Percentiles rank a stretch among this genome's conserved stretches.
phyloP scores from a whole-genome alignment of 768 basidiomycete genomes.

The Omphalotus guepiniiformis region DNA sequence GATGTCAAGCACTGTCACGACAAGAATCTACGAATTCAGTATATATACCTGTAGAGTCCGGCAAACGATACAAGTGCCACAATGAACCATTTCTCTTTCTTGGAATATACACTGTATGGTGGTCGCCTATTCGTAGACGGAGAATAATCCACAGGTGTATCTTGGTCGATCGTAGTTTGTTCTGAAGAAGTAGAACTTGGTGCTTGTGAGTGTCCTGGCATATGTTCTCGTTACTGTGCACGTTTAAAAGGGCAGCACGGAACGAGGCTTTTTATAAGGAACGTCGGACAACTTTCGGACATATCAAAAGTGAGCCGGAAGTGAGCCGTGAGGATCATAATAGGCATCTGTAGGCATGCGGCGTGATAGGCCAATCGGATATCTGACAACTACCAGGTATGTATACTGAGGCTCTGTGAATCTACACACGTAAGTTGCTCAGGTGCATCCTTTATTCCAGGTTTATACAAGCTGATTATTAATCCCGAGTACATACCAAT shows the following conservation, averaged over 20 bases:
- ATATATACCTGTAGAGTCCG: constrained; percentile 57
- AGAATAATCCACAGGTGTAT: too few relatives aligned
- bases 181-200: too few relatives aligned
- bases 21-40: neutral
- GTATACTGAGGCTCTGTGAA: neutral
- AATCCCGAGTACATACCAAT: constrained; percentile 11
- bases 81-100: constrained; percentile 64
- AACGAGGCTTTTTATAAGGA: too few relatives aligned
- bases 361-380: neutral
- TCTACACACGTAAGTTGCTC: neutral
- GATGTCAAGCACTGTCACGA: neutral
- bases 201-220: too few relatives aligned
- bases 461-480: constrained; percentile 17
- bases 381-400: neutral
- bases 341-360: neutral
- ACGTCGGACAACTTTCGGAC: too few relatives aligned
- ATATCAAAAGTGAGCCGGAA: too few relatives aligned
- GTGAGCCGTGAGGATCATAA: too few relatives aligned
- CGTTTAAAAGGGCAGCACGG: too few relatives aligned
- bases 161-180: too few relatives aligned
- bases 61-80: constrained; percentile 55
- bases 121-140: too few relatives aligned
- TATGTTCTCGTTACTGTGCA: too few relatives aligned
- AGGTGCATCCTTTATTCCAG: neutral
- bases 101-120: constrained; percentile 47